Evolutionary conservation across 2,329 filamentous ascomycete species (phyloP).

Genomic region (Ophiostoma sp.): DNA sequence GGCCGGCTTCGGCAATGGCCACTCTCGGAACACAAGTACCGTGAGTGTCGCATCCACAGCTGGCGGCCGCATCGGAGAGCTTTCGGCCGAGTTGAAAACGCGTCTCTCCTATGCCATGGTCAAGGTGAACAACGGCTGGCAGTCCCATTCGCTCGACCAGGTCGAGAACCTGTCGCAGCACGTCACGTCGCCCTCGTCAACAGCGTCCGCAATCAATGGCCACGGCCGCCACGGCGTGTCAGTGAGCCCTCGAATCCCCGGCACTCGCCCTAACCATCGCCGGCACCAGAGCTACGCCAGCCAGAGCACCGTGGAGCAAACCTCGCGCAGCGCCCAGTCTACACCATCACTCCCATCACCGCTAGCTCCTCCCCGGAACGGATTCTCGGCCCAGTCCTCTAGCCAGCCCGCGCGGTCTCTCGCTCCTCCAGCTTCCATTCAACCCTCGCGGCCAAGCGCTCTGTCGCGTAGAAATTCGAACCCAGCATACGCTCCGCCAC

Average conservation of each 20-base stretch:
- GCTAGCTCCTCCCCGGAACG: conserved; percentile 24
- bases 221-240: conserved; percentile 48
- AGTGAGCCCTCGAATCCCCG: conserved; percentile 48
- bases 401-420: conserved; percentile 32
- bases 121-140: conserved; percentile 87
- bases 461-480: conserved; percentile 46
- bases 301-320: conserved; percentile 18
- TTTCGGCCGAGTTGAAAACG: conserved; percentile 73
- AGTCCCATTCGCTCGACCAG: conserved; percentile 70
- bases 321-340: conserved; percentile 15
- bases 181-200: conserved; percentile 50
- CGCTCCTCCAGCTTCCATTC: conserved; percentile 51
- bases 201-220: conserved; percentile 53
- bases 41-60: conserved; percentile 56
- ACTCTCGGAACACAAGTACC: conserved; percentile 67
- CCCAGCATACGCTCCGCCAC: conserved; percentile 42
- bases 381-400: conserved; percentile 26
- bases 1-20: conserved; percentile 34
- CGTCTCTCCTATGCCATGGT: conserved; percentile 89
- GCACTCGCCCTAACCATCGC: conserved; percentile 34
- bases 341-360: conserved; percentile 23
- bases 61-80: conserved; percentile 70
- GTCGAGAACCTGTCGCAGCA: conserved; percentile 65
- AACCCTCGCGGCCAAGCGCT: conserved; percentile 42
- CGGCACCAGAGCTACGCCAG: conserved; percentile 28